Base-by-base conservation (phyloP, 2,329 filamentous ascomycete genomes). In the Paracamarosporium sp. region DNA sequence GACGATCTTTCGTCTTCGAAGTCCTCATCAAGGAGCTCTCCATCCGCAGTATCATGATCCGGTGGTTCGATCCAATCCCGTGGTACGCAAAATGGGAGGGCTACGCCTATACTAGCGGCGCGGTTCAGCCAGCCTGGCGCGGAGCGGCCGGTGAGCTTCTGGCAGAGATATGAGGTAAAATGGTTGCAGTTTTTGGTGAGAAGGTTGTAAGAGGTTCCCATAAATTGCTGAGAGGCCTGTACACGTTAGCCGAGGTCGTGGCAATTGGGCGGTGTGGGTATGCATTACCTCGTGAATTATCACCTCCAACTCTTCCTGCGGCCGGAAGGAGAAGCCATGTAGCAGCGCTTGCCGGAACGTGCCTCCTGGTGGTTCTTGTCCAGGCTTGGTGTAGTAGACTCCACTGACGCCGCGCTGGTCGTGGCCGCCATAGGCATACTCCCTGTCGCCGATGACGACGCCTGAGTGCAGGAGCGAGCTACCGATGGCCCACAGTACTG, bases 121-220 rank as follows among this genome's bases (percentile, higher is more conserved):
- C 92, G 86, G 70, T 96, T 96, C 53, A 96, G 79, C 90, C 91
- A 96, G 17, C 76, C 78, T 0, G 92, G 92, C 0, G 90, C 90
- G 1, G 87, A 80, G 44, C 86, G 84, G 5, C 88, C 86, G 1
- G 90, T 94, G 53, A 96, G 82, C 64, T 85, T 86, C 72, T 89
- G 82, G 76, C 90, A 93, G 17, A 96, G 83, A 67, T 90, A 87
- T 20, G 87, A 87, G 2, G 91, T 94, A 74, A 96, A 96, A 74
- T 96, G 92, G 74, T 96, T 96, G 83, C 92, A 96, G 76, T 96
- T 96, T 66, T 88, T 88, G 20, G 88, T 92, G 43, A 96, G 82
- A 13, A 96, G 84, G 69, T 95, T 94, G 77, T 96, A 95, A 13
- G 85, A 85, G 0, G 88, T 88, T 24, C 92, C 92, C 55, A 88